Percentiles rank a stretch among this genome's conserved stretches.
Conservation (phyloP, 306 rosid species). For the Fragaria ananassa region DNA sequence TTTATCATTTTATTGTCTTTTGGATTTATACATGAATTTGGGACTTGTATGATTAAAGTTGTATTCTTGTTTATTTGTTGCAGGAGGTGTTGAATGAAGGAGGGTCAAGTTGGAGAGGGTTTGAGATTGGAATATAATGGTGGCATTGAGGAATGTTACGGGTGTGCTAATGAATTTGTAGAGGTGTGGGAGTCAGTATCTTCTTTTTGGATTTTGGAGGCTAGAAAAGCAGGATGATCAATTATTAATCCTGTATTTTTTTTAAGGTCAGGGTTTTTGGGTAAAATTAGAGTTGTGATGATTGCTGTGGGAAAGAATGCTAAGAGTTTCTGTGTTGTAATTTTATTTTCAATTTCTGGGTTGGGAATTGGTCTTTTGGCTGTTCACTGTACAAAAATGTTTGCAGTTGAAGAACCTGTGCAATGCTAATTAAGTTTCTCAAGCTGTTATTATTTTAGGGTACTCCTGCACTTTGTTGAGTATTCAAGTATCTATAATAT, state of each 20-base stretch:
- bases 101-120: constrained; percentile 44
- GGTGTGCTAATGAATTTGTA: constrained; percentile 32
- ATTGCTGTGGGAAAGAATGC: not conserved
- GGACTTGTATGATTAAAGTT: not conserved
- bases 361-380: constrained; percentile 29
- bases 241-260: constrained; percentile 8
- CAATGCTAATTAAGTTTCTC: constrained; percentile 1
- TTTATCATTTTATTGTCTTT: not conserved
- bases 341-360: constrained; percentile 16
- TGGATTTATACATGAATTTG: not conserved
- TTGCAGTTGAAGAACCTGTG: constrained; percentile 33
- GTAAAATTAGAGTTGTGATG: constrained; percentile 7
- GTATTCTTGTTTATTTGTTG: not conserved
- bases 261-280: constrained; percentile 15
- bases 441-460: too few species aligned
- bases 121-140: constrained; percentile 46
- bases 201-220: constrained; percentile 7
- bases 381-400: constrained; percentile 53
- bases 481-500: constrained; percentile 4
- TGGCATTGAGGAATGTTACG: constrained; percentile 2
- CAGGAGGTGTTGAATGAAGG: constrained; percentile 56
- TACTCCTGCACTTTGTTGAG: not conserved
- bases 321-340: constrained; percentile 13
- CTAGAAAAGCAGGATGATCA: constrained; percentile 5
- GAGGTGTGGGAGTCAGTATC: constrained; percentile 28